Conservation (phyloP, 2,329 filamentous ascomycete species). For the Hymenoscyphus infarciens region DNA sequence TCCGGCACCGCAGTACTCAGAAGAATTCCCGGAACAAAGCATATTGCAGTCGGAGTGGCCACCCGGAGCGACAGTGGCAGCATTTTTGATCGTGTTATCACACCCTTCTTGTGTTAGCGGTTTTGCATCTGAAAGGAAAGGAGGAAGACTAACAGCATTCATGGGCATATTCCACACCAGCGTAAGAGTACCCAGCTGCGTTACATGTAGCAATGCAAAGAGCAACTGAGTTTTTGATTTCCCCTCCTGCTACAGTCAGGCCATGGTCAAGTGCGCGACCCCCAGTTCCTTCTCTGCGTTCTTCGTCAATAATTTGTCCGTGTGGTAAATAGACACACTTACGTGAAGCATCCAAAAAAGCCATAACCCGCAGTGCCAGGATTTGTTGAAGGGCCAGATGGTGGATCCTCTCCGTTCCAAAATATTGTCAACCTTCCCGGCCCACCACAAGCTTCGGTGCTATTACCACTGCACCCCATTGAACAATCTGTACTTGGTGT, state of each 20-base stretch:
- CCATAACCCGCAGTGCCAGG: slow-evolving; percentile 20
- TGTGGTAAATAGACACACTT: slow-evolving; percentile 4
- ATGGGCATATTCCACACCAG: slow-evolving; percentile 45
- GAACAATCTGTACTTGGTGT: slow-evolving; percentile 24
- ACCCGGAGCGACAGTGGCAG: slow-evolving; percentile 21
- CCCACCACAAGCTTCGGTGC: slow-evolving; percentile 31
- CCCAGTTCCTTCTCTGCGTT: slow-evolving; percentile 22
- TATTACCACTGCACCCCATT: slow-evolving; percentile 31
- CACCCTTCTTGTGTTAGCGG: slow-evolving; percentile 10
- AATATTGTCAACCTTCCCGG: slow-evolving; percentile 24
- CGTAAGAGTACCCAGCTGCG: slow-evolving; percentile 36
- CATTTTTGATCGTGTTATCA: slow-evolving; percentile 20
- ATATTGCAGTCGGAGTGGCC: slow-evolving; percentile 28
- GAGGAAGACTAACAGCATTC: slow-evolving; percentile 38
- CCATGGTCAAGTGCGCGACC: slow-evolving; percentile 21
- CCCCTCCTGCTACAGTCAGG: slow-evolving; percentile 21
- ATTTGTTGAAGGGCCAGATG: slow-evolving; percentile 23
- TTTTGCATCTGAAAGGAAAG: neutral
- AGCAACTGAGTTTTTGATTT: slow-evolving; percentile 22
- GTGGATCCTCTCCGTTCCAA: slow-evolving; percentile 26
- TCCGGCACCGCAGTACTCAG: slow-evolving; percentile 30
- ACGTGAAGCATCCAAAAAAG: slow-evolving; percentile 27
- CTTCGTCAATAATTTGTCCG: neutral
- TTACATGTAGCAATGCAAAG: slow-evolving; percentile 25
- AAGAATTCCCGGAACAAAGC: slow-evolving; percentile 29